Base-by-base conservation (phyloP, 345 rosid species). In the Salix udensis region DNA sequence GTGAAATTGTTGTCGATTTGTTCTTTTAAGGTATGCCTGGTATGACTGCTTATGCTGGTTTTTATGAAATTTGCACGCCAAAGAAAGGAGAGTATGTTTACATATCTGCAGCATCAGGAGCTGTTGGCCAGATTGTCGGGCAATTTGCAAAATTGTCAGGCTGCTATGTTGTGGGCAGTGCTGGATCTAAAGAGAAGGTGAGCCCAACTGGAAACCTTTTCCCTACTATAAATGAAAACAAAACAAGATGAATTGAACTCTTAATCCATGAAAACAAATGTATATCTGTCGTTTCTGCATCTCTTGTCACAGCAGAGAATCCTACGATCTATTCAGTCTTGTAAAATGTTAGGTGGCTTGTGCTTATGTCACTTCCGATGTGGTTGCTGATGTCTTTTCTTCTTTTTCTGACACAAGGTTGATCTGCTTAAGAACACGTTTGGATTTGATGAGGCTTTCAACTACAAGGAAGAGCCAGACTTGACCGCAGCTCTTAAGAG, bases 111-210 rank as follows among this genome's bases (percentile, higher is more conserved):
- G 78, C 73, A 7, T n/a, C 78, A 4, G 78, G 78, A 52, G 78
- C 73, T 24, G 78, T 76, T 37, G 78, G 78, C 55, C 78, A 76
- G 55, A 65, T 76, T 67, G 78, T 76, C 2, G 78, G 78, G 42
- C 67, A 76, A 34, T 76, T 76, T 19, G 78, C 78, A 15, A 76
- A 76, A 28, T 55, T 76, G n/a, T 5, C 39, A 16, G 78, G 78
- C 2, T 76, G 78, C 58, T 76, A 76, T 68, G 73, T 76, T 52
- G 78, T 76, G 39, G 78, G 78, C 18, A 76, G 73, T 68, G 78
- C 78, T 23, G 78, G 78, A 68, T 34, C 19, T 37, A 39, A 68
- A 37, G 78, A 67, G 11, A 76, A 76, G 73, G 78, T 75, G n/a
- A 52, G 58, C 58, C 58, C 2, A 52, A 52, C n/a, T 52, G 8